These are phyloP conservation scores for Tetratostichococcus sp. DNA, from an alignment of 139 green algal species.

Conservation along the genomic window DNA sequence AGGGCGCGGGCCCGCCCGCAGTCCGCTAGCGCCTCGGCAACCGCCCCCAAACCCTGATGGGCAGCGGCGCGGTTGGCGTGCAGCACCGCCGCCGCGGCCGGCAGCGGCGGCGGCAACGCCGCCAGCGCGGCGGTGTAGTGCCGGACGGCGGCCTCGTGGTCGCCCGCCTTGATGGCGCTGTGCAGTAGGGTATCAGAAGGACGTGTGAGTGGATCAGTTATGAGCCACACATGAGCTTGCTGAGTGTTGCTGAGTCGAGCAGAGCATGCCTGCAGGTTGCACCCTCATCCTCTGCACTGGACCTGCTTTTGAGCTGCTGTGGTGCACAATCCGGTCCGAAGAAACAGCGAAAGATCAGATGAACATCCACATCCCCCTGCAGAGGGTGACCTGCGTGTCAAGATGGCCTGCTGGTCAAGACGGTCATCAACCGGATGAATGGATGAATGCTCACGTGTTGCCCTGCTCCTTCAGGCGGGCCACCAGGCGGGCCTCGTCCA, in stretches of 20 bases:
- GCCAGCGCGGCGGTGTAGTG: slow-evolving; percentile 19
- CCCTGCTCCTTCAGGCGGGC: not conserved
- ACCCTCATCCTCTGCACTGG: too few relatives aligned
- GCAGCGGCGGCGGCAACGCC: not conserved
- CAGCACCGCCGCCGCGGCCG: slow-evolving; percentile 63
- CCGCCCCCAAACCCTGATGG: slow-evolving; percentile 32
- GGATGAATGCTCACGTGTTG: not conserved
- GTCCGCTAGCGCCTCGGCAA: slow-evolving; percentile 68
- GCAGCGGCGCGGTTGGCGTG: slow-evolving; percentile 75
- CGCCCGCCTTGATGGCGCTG: slow-evolving; percentile 13
- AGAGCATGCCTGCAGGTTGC: too few relatives aligned
- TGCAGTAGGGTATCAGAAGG: not conserved
- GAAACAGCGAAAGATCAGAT: too few relatives aligned
- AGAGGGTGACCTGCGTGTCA: too few relatives aligned
- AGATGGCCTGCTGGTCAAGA: too few relatives aligned
- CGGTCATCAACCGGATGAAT: not conserved
- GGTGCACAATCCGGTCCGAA: too few relatives aligned
- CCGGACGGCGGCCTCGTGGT: slow-evolving; percentile 4
- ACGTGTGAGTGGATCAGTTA: too few relatives aligned
- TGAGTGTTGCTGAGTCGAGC: too few relatives aligned
- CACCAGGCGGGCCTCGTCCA: not conserved
- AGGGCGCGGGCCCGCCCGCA: slow-evolving; percentile 64
- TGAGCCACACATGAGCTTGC: too few relatives aligned
- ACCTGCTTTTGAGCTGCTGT: too few relatives aligned
- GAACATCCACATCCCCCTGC: too few relatives aligned